These are phyloP conservation scores for Panicum hallii DNA, from an alignment of 202 grass and related monocot genomes.

Conservation along the genomic window DNA sequence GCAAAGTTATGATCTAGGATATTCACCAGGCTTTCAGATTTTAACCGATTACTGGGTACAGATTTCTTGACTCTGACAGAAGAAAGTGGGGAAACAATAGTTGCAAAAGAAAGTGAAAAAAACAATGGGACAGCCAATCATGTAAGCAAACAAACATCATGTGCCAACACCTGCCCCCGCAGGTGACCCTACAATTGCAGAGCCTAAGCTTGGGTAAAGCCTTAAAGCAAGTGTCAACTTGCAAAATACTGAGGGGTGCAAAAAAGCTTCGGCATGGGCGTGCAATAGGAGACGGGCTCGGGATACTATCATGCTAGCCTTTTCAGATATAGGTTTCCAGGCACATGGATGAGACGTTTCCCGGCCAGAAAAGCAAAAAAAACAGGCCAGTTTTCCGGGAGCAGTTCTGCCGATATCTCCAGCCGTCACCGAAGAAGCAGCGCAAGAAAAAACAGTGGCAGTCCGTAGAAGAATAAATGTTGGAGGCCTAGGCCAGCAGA, in stretches of 20 bases:
- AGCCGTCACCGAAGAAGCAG: slow-evolving; percentile 14
- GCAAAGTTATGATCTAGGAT: neutral
- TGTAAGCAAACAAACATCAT: slow-evolving; percentile 45
- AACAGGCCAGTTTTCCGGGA: slow-evolving; percentile 16
- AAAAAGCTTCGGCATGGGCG: slow-evolving; percentile 37
- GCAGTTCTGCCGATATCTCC: slow-evolving; percentile 33
- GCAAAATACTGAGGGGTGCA: slow-evolving; percentile 26
- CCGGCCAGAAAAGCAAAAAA: slow-evolving; percentile 44
- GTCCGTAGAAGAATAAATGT: slow-evolving; percentile 35
- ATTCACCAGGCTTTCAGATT: neutral
- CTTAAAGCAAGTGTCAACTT: slow-evolving; percentile 39
- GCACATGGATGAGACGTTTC: slow-evolving; percentile 35
- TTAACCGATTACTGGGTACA: neutral
- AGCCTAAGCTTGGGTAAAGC: neutral
- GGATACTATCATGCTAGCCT: slow-evolving; percentile 44
- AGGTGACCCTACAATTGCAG: slow-evolving; percentile 46
- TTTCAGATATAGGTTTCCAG: slow-evolving; percentile 48
- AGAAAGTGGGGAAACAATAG: neutral
- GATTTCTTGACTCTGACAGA: neutral
- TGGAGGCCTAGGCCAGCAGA: slow-evolving; percentile 22
- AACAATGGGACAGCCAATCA: slow-evolving; percentile 23
- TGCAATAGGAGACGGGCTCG: slow-evolving; percentile 39
- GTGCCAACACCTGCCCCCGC: slow-evolving; percentile 26
- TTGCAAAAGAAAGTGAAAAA: slow-evolving; percentile 2
- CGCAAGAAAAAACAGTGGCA: slow-evolving; percentile 11